These are phyloP conservation scores for Trichoderma sp. DNA, from an alignment of 2,329 filamentous ascomycete genomes.

Conservation along the genomic window DNA sequence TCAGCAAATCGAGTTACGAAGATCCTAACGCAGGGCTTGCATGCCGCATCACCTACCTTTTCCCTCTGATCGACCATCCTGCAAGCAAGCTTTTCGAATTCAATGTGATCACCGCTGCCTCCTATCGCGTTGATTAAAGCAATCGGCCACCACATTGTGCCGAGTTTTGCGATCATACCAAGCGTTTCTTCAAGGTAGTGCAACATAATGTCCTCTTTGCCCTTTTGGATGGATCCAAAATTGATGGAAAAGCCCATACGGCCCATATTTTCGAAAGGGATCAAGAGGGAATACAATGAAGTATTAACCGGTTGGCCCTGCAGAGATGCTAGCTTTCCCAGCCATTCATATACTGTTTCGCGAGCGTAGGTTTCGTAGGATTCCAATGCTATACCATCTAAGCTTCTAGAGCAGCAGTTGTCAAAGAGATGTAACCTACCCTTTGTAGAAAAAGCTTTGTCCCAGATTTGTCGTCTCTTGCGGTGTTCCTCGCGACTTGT, in stretches of 20 bases:
- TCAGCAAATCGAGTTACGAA: background rate
- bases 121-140: slow-evolving; percentile 21
- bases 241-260: slow-evolving; percentile 30
- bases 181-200: slow-evolving; percentile 28
- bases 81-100: background rate
- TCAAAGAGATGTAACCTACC: background rate
- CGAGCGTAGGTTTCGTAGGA: slow-evolving; percentile 28
- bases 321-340: slow-evolving; percentile 26
- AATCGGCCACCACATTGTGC: slow-evolving; percentile 30
- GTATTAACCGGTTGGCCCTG: slow-evolving; percentile 27
- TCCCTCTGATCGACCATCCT: background rate
- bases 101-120: background rate
- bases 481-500: slow-evolving; percentile 28
- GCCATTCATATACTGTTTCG: slow-evolving; percentile 27
- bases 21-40: background rate
- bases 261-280: slow-evolving; percentile 35
- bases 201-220: slow-evolving; percentile 29
- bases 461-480: slow-evolving; percentile 31
- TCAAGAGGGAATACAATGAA: slow-evolving; percentile 30
- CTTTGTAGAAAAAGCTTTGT: slow-evolving; percentile 29
- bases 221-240: slow-evolving; percentile 29
- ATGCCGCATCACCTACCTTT: background rate
- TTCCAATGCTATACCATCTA: slow-evolving; percentile 8
- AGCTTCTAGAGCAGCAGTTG: background rate
- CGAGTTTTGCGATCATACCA: slow-evolving; percentile 23